Evolutionary conservation across 495 filamentous ascomycete genomes (phyloP), one percentile per base, ranked within the genome.

Genomic region (Bathelium albidoporum): DNA sequence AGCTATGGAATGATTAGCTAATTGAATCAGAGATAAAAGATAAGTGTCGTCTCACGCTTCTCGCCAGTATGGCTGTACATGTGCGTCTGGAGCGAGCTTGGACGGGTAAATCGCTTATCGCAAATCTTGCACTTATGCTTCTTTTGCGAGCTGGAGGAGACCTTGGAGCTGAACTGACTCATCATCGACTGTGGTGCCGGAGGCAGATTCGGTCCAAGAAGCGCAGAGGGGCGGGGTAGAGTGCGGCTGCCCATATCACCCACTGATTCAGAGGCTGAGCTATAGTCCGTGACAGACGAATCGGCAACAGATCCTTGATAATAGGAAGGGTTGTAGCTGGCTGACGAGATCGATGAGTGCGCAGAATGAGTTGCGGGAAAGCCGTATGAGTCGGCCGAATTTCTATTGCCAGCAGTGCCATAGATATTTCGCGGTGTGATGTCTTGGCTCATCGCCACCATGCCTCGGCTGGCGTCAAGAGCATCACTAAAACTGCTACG

Each of bases 41-140:
- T n/a, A 53, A 36, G 44, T 58, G n/a, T 62, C 29, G 29, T 86
- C 92, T 87, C 83, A 97, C 92, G 94, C 77, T 98, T 98, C 75
- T 98, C 95, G 70, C 94, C 94, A 59, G 94, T 98, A 74, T 98
- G 94, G 73, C 91, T 96, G 77, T 98, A 98, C 86, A 97, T 97
- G 71, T 98, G 94, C 28, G 94, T 98, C 69, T 97, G 95, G 34
- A 98, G 75, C 7, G 94, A 98, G 71, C 93, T 97, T 0, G 94
- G 94, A 43, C 94, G 84, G 11, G 94, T 97, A 74, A 98, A 98
- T 9, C 94, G 85, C 84, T 98, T 98, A 77, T 97, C 94, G 80
- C 94, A 98, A 59, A 98, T 89, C 80, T 97, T 97, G 82, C 94
- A 98, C 77, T 96, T 97, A 79, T 98, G 94, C 81, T 97, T 98